phyloP scores from a whole-genome alignment of 257 asterid genomes.

The Linderniella brevidens region DNA sequence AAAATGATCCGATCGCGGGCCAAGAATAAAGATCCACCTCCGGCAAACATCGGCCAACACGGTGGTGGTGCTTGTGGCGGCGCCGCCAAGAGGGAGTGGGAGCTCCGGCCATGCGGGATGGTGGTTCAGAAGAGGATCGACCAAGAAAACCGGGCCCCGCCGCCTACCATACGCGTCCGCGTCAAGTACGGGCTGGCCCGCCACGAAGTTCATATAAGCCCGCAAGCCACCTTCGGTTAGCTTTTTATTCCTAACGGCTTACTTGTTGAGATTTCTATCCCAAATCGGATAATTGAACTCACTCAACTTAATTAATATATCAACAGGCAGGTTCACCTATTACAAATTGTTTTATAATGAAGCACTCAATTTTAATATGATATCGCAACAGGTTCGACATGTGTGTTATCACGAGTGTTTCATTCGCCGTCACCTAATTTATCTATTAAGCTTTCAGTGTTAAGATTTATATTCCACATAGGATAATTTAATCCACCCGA shows the following conservation, averaged over 20 bases:
- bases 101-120: slow-evolving; percentile 89
- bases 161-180: slow-evolving; percentile 67
- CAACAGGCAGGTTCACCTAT: too few species aligned
- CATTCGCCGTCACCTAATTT: too few species aligned
- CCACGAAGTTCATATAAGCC: slow-evolving; percentile 55
- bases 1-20: slow-evolving; percentile 63
- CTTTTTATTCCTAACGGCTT: neutral
- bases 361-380: too few species aligned
- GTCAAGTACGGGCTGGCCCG: slow-evolving; percentile 63
- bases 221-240: slow-evolving; percentile 73
- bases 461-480: too few species aligned
- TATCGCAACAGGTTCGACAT: too few species aligned
- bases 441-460: too few species aligned
- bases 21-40: slow-evolving; percentile 8
- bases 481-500: too few species aligned
- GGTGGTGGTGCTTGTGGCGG: slow-evolving; percentile 11
- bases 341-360: too few species aligned
- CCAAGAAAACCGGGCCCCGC: slow-evolving; percentile 35
- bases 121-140: slow-evolving; percentile 67
- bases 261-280: too few species aligned
- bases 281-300: too few species aligned
- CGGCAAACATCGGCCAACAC: neutral
- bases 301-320: too few species aligned
- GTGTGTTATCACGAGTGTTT: too few species aligned
- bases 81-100: slow-evolving; percentile 35